These are phyloP conservation scores for Pythium pyrilobum DNA, from an alignment of 352 stramenopile genomes.

Conservation along the genomic window DNA sequence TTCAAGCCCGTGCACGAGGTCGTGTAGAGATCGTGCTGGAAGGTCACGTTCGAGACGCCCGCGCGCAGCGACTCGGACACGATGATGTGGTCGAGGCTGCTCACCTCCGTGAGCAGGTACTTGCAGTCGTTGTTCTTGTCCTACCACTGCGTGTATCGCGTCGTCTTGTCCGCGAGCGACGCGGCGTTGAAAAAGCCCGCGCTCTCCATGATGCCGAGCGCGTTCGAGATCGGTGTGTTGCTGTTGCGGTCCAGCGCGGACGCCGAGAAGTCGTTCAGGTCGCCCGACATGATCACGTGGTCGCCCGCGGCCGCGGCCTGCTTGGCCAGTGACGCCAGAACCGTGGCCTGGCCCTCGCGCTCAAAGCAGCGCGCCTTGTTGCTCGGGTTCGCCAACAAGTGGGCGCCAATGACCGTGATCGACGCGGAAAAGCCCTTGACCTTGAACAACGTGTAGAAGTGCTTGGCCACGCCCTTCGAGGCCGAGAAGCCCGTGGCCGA, in stretches of 20 bases:
- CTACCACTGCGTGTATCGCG: constrained; percentile 22
- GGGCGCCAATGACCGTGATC: constrained; percentile 30
- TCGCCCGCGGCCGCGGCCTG: not conserved
- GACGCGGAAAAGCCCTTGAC: constrained; percentile 18
- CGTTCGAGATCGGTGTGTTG: constrained; percentile 25
- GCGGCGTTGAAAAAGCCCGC: constrained; percentile 11
- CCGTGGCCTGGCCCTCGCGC: constrained; percentile 26
- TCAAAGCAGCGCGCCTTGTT: constrained; percentile 20
- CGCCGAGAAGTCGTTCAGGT: constrained; percentile 30
- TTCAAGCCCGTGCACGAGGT: constrained; percentile 19
- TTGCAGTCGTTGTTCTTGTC: constrained; percentile 20
- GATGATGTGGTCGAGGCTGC: constrained; percentile 26
- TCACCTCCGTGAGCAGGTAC: constrained; percentile 15
- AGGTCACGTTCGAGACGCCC: constrained; percentile 16
- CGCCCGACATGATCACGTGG: constrained; percentile 28
- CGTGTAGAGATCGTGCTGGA: constrained; percentile 24
- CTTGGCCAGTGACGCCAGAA: constrained; percentile 11
- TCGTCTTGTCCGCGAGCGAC: not conserved
- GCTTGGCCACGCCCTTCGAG: constrained; percentile 27
- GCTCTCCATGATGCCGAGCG: constrained; percentile 18
- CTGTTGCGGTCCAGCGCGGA: constrained; percentile 15
- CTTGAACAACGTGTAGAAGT: constrained; percentile 27
- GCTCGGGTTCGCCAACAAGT: constrained; percentile 34
- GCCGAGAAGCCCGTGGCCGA: not conserved
- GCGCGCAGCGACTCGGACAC: constrained; percentile 26